phyloP scores from a whole-genome alignment of 108 stramenopile genomes.

The Seminavis robusta region DNA sequence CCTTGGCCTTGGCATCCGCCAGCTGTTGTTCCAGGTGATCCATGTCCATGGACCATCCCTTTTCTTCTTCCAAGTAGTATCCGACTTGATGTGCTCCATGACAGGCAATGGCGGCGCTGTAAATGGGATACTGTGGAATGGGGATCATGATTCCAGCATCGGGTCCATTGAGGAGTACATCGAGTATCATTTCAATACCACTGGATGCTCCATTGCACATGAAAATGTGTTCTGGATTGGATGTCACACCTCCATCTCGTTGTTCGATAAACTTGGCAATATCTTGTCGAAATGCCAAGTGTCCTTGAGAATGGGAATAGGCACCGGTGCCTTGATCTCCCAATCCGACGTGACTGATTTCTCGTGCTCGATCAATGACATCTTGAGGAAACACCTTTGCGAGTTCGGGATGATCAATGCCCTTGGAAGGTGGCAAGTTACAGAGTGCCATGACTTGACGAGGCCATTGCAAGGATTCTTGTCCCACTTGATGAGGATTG shows the following conservation, averaged over 20 bases:
- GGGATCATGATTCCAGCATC: slow-evolving; percentile 89
- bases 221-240: slow-evolving; percentile 80
- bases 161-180: slow-evolving; percentile 68
- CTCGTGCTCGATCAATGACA: slow-evolving; percentile 63
- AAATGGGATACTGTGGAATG: slow-evolving; percentile 96
- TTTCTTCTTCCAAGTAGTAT: slow-evolving; percentile 82
- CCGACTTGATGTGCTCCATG: slow-evolving; percentile 82
- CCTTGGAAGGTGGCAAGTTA: slow-evolving; percentile 72
- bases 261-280: slow-evolving; percentile 67
- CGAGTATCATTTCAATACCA: slow-evolving; percentile 77
- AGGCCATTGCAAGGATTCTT: slow-evolving; percentile 81
- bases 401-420: slow-evolving; percentile 56
- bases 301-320: slow-evolving; percentile 60
- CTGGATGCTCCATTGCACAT: slow-evolving; percentile 91
- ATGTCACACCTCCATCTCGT: slow-evolving; percentile 74
- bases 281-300: slow-evolving; percentile 63
- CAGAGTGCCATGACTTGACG: slow-evolving; percentile 87
- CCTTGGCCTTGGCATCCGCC: slow-evolving; percentile 53
- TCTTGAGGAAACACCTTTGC: slow-evolving; percentile 55
- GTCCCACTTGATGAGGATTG: slow-evolving; percentile 93
- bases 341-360: slow-evolving; percentile 57
- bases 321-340: slow-evolving; percentile 73
- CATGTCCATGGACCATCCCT: slow-evolving; percentile 76
- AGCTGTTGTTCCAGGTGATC: slow-evolving; percentile 63
- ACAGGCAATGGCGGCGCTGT: slow-evolving; percentile 77